Evolutionary conservation across 75 land plant genomes (phyloP).

Genomic region (Selaginella tamariscina): DNA sequence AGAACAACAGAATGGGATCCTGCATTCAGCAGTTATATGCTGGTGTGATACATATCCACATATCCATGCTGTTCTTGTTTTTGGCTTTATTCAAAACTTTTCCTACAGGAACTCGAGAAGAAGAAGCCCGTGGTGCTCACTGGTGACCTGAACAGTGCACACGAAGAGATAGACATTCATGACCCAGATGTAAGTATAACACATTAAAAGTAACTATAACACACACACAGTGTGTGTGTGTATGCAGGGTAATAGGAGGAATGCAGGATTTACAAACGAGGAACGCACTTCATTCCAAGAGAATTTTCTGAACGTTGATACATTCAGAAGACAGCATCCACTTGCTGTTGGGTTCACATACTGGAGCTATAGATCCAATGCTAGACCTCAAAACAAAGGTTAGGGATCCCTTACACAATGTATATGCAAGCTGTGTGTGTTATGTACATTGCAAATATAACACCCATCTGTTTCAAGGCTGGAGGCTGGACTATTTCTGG

Average conservation of each 20-base stretch:
- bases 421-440: too few relatives aligned
- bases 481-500: conserved; percentile 94
- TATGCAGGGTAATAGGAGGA: conserved; percentile 62
- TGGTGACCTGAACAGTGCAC: conserved; percentile 92
- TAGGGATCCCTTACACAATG: too few relatives aligned
- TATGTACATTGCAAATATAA: neutral
- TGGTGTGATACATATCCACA: too few relatives aligned
- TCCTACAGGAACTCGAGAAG: conserved; percentile 61
- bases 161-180: conserved; percentile 83
- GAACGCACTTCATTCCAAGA: conserved; percentile 61
- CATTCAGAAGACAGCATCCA: conserved; percentile 64
- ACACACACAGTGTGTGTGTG: neutral
- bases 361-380: conserved; percentile 76
- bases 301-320: conserved; percentile 59
- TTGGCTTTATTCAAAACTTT: neutral
- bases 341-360: conserved; percentile 66
- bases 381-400: conserved; percentile 69
- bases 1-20: neutral
- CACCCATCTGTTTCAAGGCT: conserved; percentile 37
- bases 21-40: neutral
- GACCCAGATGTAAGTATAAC: conserved; percentile 68
- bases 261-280: conserved; percentile 82
- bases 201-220: neutral
- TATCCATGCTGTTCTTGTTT: too few relatives aligned
- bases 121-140: conserved; percentile 86